Percentiles rank a stretch among this genome's conserved stretches.
Evolutionary conservation across 768 basidiomycete species (phyloP).

Genomic region (Pluteus cervinus): DNA sequence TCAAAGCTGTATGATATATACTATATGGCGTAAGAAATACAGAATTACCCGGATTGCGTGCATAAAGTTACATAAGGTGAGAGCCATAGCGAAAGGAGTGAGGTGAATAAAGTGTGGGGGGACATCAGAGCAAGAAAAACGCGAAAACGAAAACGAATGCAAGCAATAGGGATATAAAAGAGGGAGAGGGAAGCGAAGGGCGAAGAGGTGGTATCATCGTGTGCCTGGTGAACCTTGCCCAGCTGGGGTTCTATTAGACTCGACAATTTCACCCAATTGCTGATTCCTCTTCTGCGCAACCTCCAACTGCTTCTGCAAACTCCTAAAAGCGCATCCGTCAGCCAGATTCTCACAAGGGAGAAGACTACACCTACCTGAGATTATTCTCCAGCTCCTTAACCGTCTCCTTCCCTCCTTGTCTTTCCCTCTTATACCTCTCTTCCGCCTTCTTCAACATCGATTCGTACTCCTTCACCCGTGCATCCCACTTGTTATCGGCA

Average conservation of each 20-base stretch:
- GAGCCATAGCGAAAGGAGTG: too few relatives aligned
- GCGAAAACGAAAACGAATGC: too few relatives aligned
- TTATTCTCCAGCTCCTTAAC: slow-evolving; percentile 64
- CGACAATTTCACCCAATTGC: slow-evolving; percentile 51
- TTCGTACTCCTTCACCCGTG: slow-evolving; percentile 92
- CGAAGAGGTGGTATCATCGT: slow-evolving; percentile 7
- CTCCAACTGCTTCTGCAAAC: slow-evolving; percentile 71
- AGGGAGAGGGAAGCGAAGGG: slow-evolving; percentile 1
- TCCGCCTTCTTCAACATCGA: slow-evolving; percentile 72
- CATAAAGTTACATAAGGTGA: too few relatives aligned
- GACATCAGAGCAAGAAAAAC: too few relatives aligned
- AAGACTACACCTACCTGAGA: slow-evolving; percentile 46
- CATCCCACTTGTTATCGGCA: slow-evolving; percentile 90
- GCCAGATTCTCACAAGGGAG: slow-evolving; percentile 3
- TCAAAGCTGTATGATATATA: too few relatives aligned
- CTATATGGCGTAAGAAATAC: too few relatives aligned
- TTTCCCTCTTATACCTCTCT: slow-evolving; percentile 88
- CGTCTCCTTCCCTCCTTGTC: slow-evolving; percentile 90
- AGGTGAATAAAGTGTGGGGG: too few relatives aligned
- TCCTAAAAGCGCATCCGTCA: slow-evolving; percentile 34
- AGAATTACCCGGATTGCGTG: too few relatives aligned
- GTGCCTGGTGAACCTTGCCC: slow-evolving; percentile 15
- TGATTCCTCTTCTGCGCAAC: slow-evolving; percentile 69
- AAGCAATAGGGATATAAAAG: slow-evolving; percentile 1
- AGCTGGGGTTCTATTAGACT: slow-evolving; percentile 25